Evolutionary conservation across 2,329 filamentous ascomycete genomes (phyloP), one percentile per base, ranked within the genome.

Genomic region (Grosmannia huntii): DNA sequence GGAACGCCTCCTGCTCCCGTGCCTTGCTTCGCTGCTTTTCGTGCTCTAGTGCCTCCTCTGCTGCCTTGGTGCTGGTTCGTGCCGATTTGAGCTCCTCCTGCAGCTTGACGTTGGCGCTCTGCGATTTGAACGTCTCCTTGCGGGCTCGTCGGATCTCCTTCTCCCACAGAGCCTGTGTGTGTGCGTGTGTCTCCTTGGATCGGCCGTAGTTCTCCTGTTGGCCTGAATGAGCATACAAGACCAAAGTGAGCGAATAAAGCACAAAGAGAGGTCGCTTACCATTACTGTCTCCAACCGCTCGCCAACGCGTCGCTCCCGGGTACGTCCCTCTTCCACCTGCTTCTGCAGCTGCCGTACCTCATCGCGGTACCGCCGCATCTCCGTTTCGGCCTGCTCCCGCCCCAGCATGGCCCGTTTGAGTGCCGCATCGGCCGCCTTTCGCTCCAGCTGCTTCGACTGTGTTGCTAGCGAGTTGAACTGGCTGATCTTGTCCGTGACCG

Each of bases 51-150:
- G 75, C 76, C 55, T 83, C 78, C 62, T 87, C 81, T 27, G 75
- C 72, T 9, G 77, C 72, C 62, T 81, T 82, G 55, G 77, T 71
- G n/a, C 73, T 71, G 28, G 71, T 71, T 51, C 83, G 79, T 56
- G 80, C 73, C 0, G 80, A 73, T 67, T 89, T 89, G 62, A 88
- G 76, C 65, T 89, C 85, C 64, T 89, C 86, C 67, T 89, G 85
- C n/a, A 86, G 68, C 67, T 87, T 87, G 64, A 89, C 80, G 36
- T 85, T 77, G 12, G 74, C 71, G 3, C 85, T 87, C 64, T 87
- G 84, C n/a, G 81, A 79, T 67, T 88, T 89, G 76, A 88, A 89
- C 2, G 83, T 83, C 64, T 89, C 86, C 65, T 89, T 89, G 55
- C 84, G 76, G 11, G 81, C 78, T 58, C 82, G 77, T 57, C 85